Evolutionary conservation across 805 yeast species (phyloP).

Genomic region (Yamadazyma scolyti): DNA sequence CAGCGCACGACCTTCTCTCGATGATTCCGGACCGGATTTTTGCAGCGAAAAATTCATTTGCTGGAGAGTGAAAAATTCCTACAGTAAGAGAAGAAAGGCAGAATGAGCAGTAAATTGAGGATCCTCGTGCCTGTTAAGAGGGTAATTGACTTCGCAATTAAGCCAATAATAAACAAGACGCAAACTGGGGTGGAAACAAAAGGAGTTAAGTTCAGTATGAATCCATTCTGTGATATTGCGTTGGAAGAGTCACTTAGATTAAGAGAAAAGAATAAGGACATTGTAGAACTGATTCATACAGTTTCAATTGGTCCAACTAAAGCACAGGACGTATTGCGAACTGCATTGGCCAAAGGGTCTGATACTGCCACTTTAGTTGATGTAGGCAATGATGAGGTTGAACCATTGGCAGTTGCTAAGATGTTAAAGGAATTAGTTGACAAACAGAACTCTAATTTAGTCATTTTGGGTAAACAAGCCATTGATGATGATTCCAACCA

Average conservation of each 20-base stretch:
- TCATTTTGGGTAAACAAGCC: conserved; percentile 93
- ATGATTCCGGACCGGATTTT: too few species aligned
- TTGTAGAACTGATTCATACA: conserved; percentile 82
- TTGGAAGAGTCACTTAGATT: conserved; percentile 89
- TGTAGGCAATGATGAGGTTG: conserved; percentile 67
- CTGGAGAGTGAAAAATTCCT: too few species aligned
- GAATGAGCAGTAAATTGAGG: conserved; percentile 48
- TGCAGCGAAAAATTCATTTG: too few species aligned
- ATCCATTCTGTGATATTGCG: conserved; percentile 98
- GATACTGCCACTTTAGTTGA: conserved; percentile 82
- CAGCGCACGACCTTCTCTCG: too few species aligned
- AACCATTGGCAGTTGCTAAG: conserved; percentile 89
- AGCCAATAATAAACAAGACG: conserved; percentile 87
- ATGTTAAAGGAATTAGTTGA: conserved; percentile 70
- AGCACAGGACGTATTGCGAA: conserved; percentile 82
- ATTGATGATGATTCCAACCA: conserved; percentile 94
- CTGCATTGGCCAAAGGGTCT: conserved; percentile 92
- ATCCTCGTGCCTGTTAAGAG: conserved; percentile 93
- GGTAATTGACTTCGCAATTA: conserved; percentile 89
- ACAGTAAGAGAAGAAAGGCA: too few species aligned
- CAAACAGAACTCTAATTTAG: conserved; percentile 67
- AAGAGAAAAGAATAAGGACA: conserved; percentile 57
- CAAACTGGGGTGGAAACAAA: conserved; percentile 80
- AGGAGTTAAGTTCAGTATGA: conserved; percentile 88
- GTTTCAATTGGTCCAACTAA: conserved; percentile 87